Percentiles rank a stretch among this genome's conserved stretches.
phyloP scores from a whole-genome alignment of 208 protist genomes.

The Wallacemonas rigidus region DNA sequence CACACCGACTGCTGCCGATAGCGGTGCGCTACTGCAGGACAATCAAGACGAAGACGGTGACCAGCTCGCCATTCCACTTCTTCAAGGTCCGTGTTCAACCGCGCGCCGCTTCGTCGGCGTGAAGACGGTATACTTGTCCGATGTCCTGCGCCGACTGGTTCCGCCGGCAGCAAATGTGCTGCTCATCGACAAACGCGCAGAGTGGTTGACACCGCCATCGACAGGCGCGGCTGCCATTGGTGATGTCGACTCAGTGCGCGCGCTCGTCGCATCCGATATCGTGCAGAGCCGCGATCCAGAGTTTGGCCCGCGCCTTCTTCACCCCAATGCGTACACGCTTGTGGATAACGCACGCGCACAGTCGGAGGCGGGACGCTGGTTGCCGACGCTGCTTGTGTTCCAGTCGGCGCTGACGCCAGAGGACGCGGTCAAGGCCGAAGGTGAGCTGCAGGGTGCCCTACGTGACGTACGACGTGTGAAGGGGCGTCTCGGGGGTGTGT shows the following conservation, averaged over 20 bases:
- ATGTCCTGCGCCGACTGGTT: constrained; percentile 3
- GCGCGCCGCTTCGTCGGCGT: background rate
- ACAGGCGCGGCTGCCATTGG: background rate
- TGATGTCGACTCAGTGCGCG: background rate
- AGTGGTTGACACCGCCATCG: background rate
- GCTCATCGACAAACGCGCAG: background rate
- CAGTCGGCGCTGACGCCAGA: constrained; percentile 24
- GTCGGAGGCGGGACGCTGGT: background rate
- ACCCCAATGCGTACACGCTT: constrained; percentile 35
- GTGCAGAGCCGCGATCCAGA: constrained; percentile 8
- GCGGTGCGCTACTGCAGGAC: background rate
- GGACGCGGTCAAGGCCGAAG: constrained; percentile 18
- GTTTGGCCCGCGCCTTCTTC: constrained; percentile 27
- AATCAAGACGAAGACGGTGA: background rate
- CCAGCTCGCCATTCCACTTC: background rate
- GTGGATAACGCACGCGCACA: background rate
- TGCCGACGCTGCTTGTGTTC: constrained; percentile 45
- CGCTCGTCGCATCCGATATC: background rate
- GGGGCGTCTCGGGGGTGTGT: constrained; percentile 2
- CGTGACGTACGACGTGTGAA: constrained; percentile 5
- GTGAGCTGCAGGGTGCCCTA: constrained; percentile 26
- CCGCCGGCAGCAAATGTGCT: constrained; percentile 9
- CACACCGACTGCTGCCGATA: too few relatives aligned
- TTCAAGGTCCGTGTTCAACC: background rate
- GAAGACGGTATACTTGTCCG: constrained; percentile 11